Evolutionary conservation across 2,329 filamentous ascomycete species (phyloP).

Genomic region (Kalmusia sp.): DNA sequence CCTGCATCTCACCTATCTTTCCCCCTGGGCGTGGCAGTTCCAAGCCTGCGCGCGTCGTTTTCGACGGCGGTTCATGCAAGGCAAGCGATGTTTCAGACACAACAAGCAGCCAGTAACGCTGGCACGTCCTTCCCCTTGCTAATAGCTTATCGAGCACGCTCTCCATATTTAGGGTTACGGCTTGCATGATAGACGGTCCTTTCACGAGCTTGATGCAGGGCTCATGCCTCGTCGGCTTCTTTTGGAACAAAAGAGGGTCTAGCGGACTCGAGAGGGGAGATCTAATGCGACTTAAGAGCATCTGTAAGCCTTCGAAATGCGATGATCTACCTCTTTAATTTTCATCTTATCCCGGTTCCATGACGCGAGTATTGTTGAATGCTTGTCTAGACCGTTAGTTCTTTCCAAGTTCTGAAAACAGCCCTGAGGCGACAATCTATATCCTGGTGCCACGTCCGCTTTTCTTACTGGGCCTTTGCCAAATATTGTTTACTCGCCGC

Average conservation of each 20-base stretch:
- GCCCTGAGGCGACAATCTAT: background rate
- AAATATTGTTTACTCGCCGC: background rate
- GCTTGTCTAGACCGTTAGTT: background rate
- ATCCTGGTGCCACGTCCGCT: background rate
- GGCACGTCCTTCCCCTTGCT: too few species aligned
- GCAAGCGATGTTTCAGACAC: background rate
- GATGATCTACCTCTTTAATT: background rate
- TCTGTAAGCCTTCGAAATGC: background rate
- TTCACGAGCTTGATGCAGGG: background rate
- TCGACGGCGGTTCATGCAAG: background rate
- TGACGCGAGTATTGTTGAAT: background rate
- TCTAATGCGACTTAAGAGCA: background rate
- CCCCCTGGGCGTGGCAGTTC: background rate
- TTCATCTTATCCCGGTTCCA: background rate
- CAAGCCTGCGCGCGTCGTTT: background rate
- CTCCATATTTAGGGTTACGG: background rate
- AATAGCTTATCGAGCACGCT: too few species aligned
- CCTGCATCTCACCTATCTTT: background rate
- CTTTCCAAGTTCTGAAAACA: background rate
- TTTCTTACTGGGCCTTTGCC: background rate
- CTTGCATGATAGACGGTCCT: constrained; percentile 2
- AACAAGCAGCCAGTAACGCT: too few species aligned
- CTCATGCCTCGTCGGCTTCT: background rate
- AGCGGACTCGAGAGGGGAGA: background rate
- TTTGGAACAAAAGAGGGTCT: background rate